Conservation (phyloP, 2,329 filamentous ascomycete species). For the Fusarium keratoplasticum region DNA sequence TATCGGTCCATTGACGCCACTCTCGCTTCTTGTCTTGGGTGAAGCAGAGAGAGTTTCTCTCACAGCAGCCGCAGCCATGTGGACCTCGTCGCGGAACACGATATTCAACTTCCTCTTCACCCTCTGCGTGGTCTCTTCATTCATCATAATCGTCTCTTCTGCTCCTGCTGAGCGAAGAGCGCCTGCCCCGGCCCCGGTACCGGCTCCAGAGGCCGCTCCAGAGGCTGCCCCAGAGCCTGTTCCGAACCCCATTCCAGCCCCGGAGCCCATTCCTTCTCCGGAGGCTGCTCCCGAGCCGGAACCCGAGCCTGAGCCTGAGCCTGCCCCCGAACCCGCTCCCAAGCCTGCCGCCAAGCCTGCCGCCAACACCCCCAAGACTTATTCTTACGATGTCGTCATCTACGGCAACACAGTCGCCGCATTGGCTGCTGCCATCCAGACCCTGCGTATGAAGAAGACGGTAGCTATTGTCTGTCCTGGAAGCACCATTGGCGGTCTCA, state of each 20-base stretch:
- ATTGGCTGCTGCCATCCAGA: constrained; percentile 33
- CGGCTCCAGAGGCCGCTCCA: neutral
- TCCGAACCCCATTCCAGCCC: neutral
- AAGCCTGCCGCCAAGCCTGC: neutral
- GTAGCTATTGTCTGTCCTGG: constrained; percentile 35
- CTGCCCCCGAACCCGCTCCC: neutral
- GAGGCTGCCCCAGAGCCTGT: neutral
- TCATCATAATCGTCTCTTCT: constrained; percentile 22
- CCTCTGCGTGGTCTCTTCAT: constrained; percentile 29
- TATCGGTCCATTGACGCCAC: neutral
- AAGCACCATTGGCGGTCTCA: constrained; percentile 31
- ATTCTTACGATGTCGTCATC: constrained; percentile 34
- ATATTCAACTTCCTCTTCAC: constrained; percentile 18
- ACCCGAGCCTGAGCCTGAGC: neutral
- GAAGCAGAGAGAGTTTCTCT: neutral
- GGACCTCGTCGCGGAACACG: neutral
- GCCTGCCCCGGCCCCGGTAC: neutral
- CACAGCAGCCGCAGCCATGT: neutral
- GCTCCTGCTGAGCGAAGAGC: constrained; percentile 16
- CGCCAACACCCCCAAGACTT: neutral
- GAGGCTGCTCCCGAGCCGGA: neutral
- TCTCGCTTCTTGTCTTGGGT: neutral
- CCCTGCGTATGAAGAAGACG: constrained; percentile 33
- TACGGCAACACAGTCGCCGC: constrained; percentile 40
- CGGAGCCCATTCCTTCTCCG: neutral